Percentiles rank a stretch among this genome's conserved stretches.
Conservation (phyloP, 148 eudicot genomes). For the Vaccinium vitisidaea region DNA sequence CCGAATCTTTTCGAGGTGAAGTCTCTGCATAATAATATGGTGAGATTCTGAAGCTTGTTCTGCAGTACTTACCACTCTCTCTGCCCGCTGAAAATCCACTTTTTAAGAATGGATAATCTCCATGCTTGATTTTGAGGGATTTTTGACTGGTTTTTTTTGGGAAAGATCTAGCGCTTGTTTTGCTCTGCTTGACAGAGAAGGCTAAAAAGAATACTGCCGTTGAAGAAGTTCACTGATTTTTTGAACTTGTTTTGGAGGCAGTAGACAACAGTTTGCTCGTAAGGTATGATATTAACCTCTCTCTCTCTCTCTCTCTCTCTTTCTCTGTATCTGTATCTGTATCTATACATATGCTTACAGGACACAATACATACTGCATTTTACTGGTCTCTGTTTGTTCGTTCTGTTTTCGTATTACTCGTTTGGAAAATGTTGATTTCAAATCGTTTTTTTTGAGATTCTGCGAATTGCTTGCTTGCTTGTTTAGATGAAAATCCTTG, state of each 20-base stretch:
- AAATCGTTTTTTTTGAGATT: background rate
- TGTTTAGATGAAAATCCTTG: background rate
- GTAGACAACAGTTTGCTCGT: background rate
- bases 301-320: background rate
- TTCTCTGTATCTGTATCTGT: background rate
- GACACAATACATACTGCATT: background rate
- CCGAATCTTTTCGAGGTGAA: background rate
- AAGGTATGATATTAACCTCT: background rate
- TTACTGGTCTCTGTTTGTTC: background rate
- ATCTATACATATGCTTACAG: background rate
- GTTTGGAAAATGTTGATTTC: background rate
- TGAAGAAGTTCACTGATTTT: too few species aligned
- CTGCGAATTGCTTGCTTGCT: background rate
- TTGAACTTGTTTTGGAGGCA: too few species aligned
- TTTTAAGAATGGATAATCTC: background rate
- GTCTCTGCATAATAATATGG: too few species aligned
- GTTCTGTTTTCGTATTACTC: background rate
- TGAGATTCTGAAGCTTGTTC: background rate
- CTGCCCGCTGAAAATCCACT: background rate
- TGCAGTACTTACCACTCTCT: background rate
- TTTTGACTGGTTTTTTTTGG: background rate
- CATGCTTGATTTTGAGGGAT: background rate
- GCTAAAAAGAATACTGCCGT: background rate
- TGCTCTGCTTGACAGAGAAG: background rate
- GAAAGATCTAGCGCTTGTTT: slow-evolving; percentile 2